Percentiles rank a stretch among this genome's conserved stretches.
Conservation (phyloP, 2,329 filamentous ascomycete genomes). For the Epichloe bromicola region DNA sequence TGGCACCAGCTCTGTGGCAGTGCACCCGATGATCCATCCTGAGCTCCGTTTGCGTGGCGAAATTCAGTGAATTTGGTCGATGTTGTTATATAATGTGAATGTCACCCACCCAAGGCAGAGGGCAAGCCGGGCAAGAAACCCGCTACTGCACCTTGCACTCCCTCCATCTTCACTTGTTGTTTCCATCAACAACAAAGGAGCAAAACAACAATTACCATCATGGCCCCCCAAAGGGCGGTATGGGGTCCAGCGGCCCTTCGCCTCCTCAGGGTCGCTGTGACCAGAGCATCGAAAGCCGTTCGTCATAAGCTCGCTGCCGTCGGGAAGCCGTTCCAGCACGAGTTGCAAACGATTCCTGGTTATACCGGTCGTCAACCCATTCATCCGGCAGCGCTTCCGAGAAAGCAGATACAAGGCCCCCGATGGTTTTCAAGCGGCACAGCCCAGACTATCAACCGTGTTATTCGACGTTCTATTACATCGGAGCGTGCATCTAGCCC, state of each 20-base stretch:
- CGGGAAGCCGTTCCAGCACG: slow-evolving; percentile 30
- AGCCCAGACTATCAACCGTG: slow-evolving; percentile 29
- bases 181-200: background rate
- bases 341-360: slow-evolving; percentile 31
- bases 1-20: slow-evolving; percentile 18
- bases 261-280: slow-evolving; percentile 38
- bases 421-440: slow-evolving; percentile 36
- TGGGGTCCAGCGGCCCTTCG: slow-evolving; percentile 44
- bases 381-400: slow-evolving; percentile 38
- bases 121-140: background rate
- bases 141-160: background rate
- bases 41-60: slow-evolving; percentile 12
- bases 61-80: slow-evolving; percentile 8
- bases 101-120: background rate
- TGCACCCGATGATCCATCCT: slow-evolving; percentile 14
- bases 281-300: slow-evolving; percentile 37
- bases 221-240: slow-evolving; percentile 43
- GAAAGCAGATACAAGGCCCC: slow-evolving; percentile 30
- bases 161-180: background rate
- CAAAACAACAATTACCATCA: slow-evolving; percentile 18
- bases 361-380: slow-evolving; percentile 32
- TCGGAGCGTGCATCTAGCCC: slow-evolving; percentile 19
- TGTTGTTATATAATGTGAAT: slow-evolving; percentile 12
- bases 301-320: slow-evolving; percentile 35
- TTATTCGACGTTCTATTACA: slow-evolving; percentile 39